Percentiles rank a stretch among this genome's conserved stretches.
phyloP scores from a whole-genome alignment of 192 early-diverging fungal species.

The Gaertneriomyces sp. region DNA sequence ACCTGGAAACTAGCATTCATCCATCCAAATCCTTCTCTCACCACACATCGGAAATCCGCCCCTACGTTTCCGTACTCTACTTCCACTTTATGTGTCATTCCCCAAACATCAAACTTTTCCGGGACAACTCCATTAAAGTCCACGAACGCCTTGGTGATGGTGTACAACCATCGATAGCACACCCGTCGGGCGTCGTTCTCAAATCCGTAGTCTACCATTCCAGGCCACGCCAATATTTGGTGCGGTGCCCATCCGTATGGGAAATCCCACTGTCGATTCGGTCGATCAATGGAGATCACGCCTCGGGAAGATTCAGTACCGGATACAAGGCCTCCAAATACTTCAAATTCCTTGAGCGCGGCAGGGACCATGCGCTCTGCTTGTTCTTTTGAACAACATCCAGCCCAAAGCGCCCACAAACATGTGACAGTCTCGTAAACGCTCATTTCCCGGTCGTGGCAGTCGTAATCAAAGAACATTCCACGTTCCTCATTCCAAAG shows the following conservation, averaged over 20 bases:
- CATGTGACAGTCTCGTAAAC: constrained; percentile 88
- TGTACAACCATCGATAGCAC: constrained; percentile 95
- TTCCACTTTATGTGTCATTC: constrained; percentile 81
- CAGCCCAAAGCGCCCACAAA: constrained; percentile 91
- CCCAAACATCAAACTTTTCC: constrained; percentile 95
- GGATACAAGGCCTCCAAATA: constrained; percentile 84
- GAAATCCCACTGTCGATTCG: constrained; percentile 93
- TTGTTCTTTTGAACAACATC: constrained; percentile 68
- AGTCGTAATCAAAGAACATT: constrained; percentile 92
- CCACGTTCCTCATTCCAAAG: constrained; percentile 77
- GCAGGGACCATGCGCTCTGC: constrained; percentile 69
- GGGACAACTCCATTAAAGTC: constrained; percentile 94
- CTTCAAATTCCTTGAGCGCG: constrained; percentile 80
- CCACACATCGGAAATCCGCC: constrained; percentile 86
- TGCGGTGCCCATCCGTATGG: constrained; percentile 93
- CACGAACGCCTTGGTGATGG: constrained; percentile 92
- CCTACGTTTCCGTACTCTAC: constrained; percentile 99
- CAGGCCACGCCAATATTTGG: constrained; percentile 96
- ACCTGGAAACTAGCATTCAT: constrained; percentile 83
- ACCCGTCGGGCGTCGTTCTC: constrained; percentile 66
- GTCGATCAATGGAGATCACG: constrained; percentile 69
- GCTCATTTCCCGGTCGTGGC: constrained; percentile 55
- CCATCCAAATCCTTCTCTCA: constrained; percentile 97
- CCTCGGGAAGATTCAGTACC: constrained; percentile 92
- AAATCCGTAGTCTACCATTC: constrained; percentile 79